Evolutionary conservation across 1,284 basidiomycete genomes (phyloP).

Genomic region (Microbotryum lychnidis-dioicae): DNA sequence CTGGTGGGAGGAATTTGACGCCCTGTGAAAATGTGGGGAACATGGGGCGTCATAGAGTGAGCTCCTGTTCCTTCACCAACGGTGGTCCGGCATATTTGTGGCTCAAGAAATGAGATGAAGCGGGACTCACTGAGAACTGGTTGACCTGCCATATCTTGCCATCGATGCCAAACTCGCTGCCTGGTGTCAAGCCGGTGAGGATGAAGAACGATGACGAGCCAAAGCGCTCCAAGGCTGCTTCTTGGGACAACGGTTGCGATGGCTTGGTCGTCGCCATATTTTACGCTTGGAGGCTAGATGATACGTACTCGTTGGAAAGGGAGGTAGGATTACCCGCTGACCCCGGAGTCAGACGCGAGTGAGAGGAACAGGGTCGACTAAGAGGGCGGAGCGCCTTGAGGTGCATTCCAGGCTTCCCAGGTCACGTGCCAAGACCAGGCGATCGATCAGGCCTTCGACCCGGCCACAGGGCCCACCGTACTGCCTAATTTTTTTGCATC

Average conservation of each 20-base stretch:
- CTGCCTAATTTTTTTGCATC: neutral
- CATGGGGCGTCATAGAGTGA: neutral
- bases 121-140: constrained; percentile 23
- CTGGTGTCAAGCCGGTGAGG: constrained; percentile 3
- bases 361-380: too few species aligned
- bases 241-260: too few species aligned
- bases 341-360: too few species aligned
- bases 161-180: constrained; percentile 33
- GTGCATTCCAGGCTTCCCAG: too few species aligned
- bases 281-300: too few species aligned
- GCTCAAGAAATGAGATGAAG: neutral
- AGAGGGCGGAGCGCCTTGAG: too few species aligned
- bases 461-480: too few species aligned
- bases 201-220: neutral
- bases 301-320: too few species aligned
- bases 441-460: neutral
- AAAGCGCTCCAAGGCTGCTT: neutral
- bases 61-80: neutral
- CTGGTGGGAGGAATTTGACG: constrained; percentile 33
- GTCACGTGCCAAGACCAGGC: neutral
- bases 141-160: constrained; percentile 27
- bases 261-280: too few species aligned
- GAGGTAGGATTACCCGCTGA: too few species aligned
- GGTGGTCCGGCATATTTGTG: neutral
- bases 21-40: constrained; percentile 13